A percentile compares a stretch with the other conserved stretches of the same genome.
Conservation (phyloP, 1,284 basidiomycete species). For the Chondrostereum purpureum region DNA sequence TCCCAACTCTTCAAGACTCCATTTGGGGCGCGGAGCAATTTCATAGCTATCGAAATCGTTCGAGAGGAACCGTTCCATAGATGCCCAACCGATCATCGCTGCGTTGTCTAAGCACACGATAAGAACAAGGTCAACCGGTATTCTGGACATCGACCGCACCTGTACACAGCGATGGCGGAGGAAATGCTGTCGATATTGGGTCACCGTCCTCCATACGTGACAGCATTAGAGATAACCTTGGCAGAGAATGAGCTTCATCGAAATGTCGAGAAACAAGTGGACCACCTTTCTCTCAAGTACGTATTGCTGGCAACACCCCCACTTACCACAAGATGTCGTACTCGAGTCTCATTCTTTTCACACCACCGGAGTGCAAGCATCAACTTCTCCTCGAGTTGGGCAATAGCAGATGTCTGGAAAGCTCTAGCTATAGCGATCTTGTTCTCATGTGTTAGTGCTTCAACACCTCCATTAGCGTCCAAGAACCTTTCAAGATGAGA, state of each 20-base stretch:
- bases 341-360: slow-evolving; percentile 27
- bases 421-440: slow-evolving; percentile 50
- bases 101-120: slow-evolving; percentile 70
- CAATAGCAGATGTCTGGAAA: slow-evolving; percentile 70
- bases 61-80: slow-evolving; percentile 72
- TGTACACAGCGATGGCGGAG: slow-evolving; percentile 76
- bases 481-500: slow-evolving; percentile 57
- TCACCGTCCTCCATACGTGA: slow-evolving; percentile 28
- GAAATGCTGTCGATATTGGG: slow-evolving; percentile 46
- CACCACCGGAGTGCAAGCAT: slow-evolving; percentile 51
- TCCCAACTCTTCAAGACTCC: slow-evolving; percentile 60
- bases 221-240: slow-evolving; percentile 37
- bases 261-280: not conserved
- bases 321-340: slow-evolving; percentile 68
- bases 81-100: slow-evolving; percentile 91
- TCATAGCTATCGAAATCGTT: slow-evolving; percentile 61
- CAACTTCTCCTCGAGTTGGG: slow-evolving; percentile 74
- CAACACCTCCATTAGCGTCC: slow-evolving; percentile 28
- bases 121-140: not conserved
- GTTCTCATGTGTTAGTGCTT: slow-evolving; percentile 27
- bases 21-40: slow-evolving; percentile 53
- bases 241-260: not conserved
- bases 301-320: slow-evolving; percentile 88
- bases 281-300: slow-evolving; percentile 60
- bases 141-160: slow-evolving; percentile 39